Conservation (phyloP, 2,329 filamentous ascomycete genomes). For the Venturia effusa region DNA sequence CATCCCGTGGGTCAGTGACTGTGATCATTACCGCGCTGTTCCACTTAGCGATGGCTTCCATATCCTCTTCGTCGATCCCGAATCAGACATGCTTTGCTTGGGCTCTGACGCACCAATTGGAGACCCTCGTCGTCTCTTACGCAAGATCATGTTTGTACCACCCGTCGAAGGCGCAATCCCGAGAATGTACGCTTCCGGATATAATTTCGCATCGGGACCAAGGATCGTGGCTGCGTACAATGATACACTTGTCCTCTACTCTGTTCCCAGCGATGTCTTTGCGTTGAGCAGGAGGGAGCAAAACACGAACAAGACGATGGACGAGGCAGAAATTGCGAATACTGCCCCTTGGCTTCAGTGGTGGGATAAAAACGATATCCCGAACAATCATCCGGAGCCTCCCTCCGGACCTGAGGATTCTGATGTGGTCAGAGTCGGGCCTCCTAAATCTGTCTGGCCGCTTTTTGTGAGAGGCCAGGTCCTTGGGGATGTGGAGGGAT, state of each 20-base stretch:
- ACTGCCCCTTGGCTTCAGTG: not conserved
- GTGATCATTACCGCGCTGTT: conserved; percentile 51
- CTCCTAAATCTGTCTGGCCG: conserved; percentile 32
- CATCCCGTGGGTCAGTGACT: not conserved
- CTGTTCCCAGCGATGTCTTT: conserved; percentile 47
- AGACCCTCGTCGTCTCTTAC: conserved; percentile 45
- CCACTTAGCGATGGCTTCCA: conserved; percentile 56
- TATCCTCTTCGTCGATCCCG: conserved; percentile 53
- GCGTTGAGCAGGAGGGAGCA: conserved; percentile 26
- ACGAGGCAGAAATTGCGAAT: not conserved
- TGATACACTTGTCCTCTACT: conserved; percentile 47
- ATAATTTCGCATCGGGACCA: conserved; percentile 47
- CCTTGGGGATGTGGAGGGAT: conserved; percentile 33
- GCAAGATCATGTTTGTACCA: conserved; percentile 46
- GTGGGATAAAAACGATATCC: conserved; percentile 6
- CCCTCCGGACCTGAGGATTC: not conserved
- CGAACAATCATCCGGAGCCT: not conserved
- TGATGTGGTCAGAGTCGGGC: conserved; percentile 17
- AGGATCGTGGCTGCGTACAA: conserved; percentile 48
- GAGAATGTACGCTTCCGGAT: conserved; percentile 43
- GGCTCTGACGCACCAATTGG: conserved; percentile 50
- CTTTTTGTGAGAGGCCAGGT: conserved; percentile 38
- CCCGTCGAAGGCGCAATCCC: conserved; percentile 28
- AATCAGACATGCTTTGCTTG: conserved; percentile 44
- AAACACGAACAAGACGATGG: conserved; percentile 8